Base-by-base conservation (phyloP, 371 early-diverging fungal species). In the Fennellomyces sp. region DNA sequence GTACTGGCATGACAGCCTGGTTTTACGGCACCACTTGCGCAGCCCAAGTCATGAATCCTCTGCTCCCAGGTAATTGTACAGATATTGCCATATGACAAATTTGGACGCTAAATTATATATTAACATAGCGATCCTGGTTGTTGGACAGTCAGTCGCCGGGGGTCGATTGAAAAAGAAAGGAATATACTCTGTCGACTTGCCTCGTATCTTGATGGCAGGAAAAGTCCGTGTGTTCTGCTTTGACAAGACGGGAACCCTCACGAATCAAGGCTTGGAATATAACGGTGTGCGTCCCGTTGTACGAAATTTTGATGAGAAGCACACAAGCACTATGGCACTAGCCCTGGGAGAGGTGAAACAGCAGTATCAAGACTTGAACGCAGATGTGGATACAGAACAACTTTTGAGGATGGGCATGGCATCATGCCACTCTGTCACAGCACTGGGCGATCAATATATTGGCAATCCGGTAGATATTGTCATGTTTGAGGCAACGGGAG, bases 391-490 rank as follows among this genome's bases (percentile, higher is more conserved):
- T 0, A 71, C 68, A 55, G 66, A 68, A 31, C 63, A 28, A 13
- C 28, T 62, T 5, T 39, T 88, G 21, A 78, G 79, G 3, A 68
- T 72, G 65, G 93, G 84, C 7, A 77, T 93, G 38, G 82, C 85
- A 2, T 81, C 88, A 7, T 94, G 95, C 68, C 95, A 96, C 67
- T 82, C 88, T 0, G 85, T 95, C 11, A 75, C 88, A 7, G 74
- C 78, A 45, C 80, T 93, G 27, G 78, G 79, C 15, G 80, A 84
- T 41, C 80, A 81, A 45, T 80, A 79, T 27, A 82, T 94, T 28
- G 97, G 97, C 6, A 94, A 97, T 74, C 90, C 91, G 27, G 87
- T 97, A 33, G 97, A 97, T 64, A 81, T 94, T 36, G 93, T 93
- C 68, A 87, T 92, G 73, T 91, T 94, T 78, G 69, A 78, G 11